Conservation (phyloP, 1,139 yeast species). For the Hyphopichia khmerensis region DNA sequence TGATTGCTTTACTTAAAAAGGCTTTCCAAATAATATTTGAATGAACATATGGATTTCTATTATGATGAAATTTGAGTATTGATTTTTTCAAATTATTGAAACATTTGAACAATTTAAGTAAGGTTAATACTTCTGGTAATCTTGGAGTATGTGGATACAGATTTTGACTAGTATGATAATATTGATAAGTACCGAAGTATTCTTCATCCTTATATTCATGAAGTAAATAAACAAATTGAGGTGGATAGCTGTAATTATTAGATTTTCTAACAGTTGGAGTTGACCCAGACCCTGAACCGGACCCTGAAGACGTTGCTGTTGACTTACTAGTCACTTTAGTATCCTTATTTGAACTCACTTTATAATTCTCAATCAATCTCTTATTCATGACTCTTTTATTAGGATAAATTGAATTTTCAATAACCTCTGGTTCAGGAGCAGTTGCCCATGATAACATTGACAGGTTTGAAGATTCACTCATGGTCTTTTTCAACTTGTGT, state of each 20-base stretch:
- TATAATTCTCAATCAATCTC: too few species aligned
- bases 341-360: too few species aligned
- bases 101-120: slow-evolving; percentile 30
- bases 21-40: slow-evolving; percentile 23
- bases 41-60: neutral
- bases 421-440: neutral
- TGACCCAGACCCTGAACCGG: too few species aligned
- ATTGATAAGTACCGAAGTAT: neutral
- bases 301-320: neutral
- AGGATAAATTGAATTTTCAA: too few species aligned
- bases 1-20: slow-evolving; percentile 27
- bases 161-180: neutral
- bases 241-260: neutral
- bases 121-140: slow-evolving; percentile 24
- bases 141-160: slow-evolving; percentile 6
- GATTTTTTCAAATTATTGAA: slow-evolving; percentile 19
- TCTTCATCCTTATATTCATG: neutral
- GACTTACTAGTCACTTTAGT: neutral
- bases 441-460: neutral
- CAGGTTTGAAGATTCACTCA: neutral
- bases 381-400: too few species aligned
- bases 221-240: slow-evolving; percentile 2
- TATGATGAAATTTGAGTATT: neutral
- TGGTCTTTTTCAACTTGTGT: too few species aligned
- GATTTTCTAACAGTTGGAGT: neutral